These are phyloP conservation scores for Sporothrix phasma DNA, from an alignment of 2,329 filamentous ascomycete genomes.

Conservation along the genomic window DNA sequence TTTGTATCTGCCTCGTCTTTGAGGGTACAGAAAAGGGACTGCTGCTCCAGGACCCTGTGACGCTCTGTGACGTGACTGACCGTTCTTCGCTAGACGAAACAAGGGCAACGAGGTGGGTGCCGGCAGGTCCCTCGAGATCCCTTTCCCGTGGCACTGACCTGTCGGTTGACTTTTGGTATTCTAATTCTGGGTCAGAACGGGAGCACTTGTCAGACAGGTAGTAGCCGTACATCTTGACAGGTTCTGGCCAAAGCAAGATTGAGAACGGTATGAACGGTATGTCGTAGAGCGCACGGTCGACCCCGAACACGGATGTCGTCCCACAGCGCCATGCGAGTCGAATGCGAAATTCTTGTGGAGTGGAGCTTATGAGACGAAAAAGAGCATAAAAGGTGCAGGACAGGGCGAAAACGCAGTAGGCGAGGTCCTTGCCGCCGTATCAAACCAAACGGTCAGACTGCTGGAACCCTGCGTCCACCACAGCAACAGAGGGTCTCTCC, in stretches of 20 bases:
- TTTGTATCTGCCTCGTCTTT: not conserved
- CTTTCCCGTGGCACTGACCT: not conserved
- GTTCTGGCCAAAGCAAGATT: not conserved
- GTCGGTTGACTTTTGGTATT: not conserved
- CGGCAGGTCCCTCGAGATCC: not conserved
- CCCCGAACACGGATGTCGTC: not conserved
- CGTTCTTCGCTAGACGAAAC: no score
- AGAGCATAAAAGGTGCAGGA: no score
- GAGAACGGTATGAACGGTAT: no score
- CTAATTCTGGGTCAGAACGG: not conserved
- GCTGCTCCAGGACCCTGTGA: not conserved
- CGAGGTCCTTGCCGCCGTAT: no score
- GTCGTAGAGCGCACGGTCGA: not conserved
- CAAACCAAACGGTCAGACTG: no score
- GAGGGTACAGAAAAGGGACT: not conserved
- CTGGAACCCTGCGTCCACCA: no score
- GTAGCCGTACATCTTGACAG: not conserved
- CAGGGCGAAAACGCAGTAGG: no score
- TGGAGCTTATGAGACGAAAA: not conserved
- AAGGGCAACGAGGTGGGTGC: not conserved
- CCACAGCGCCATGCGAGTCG: not conserved
- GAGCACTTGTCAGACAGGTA: not conserved
- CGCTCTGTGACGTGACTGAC: not conserved
- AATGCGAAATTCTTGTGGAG: not conserved
- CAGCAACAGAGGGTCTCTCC: no score